These are phyloP conservation scores for Cornus kousa DNA, from an alignment of 148 eudicot genomes.

Conservation along the genomic window DNA sequence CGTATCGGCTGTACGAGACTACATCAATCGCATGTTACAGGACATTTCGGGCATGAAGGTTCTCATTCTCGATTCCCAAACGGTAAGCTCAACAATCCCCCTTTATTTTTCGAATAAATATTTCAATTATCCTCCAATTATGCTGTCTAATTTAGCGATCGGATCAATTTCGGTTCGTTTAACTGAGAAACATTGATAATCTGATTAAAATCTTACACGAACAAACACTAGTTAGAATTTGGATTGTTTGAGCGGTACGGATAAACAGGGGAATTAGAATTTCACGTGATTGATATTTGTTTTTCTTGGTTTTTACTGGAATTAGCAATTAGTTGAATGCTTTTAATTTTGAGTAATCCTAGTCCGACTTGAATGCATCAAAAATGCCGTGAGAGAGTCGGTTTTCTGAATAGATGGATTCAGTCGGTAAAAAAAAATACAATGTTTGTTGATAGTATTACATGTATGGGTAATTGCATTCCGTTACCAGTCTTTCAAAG, in stretches of 20 bases:
- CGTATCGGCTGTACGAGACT: slow-evolving; percentile 70
- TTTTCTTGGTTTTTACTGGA: background rate
- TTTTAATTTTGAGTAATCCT: background rate
- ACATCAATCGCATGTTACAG: slow-evolving; percentile 83
- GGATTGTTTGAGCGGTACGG: background rate
- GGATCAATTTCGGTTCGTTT: background rate
- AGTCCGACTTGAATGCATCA: too few species aligned
- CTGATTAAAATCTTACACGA: background rate
- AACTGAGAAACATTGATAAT: too few species aligned
- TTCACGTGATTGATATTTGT: background rate
- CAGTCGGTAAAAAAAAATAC: too few species aligned
- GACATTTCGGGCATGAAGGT: slow-evolving; percentile 98
- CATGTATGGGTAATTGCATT: too few species aligned
- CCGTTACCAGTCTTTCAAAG: background rate
- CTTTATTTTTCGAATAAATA: background rate
- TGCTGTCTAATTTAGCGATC: background rate
- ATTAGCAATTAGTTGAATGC: too few species aligned
- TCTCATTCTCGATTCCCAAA: slow-evolving; percentile 82
- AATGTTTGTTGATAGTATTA: too few species aligned
- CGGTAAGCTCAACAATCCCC: slow-evolving; percentile 37
- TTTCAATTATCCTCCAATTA: background rate
- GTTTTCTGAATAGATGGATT: too few species aligned
- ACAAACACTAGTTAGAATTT: background rate
- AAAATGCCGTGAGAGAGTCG: too few species aligned
- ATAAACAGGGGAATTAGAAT: background rate